Evolutionary conservation across 2,329 filamentous ascomycete species (phyloP), one percentile per base, ranked within the genome.

Genomic region (Bipolaris oryzae): DNA sequence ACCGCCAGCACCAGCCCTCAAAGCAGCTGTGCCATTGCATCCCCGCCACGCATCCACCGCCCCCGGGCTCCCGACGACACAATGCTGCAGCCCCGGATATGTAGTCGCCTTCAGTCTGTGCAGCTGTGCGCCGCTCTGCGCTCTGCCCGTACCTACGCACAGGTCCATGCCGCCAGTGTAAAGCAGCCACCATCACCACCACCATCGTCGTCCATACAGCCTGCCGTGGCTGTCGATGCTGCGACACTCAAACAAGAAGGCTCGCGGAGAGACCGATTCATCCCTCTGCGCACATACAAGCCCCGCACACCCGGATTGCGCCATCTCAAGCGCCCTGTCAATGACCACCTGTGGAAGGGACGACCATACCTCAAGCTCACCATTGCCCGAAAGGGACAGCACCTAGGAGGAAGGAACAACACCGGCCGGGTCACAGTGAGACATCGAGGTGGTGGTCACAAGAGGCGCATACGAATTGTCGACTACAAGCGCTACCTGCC

Each of bases 311-410:
- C 94, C 11, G 95, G 95, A 84, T 78, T 96, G 57, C 88, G 95
- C 71, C 95, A 99, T 85, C 82, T 99, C 64, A 90, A 89, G 76
- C 87, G 95, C 41, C 92, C 95, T 13, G 89, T 97, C 78, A 98
- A 98, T 78, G 92, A 97, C 71, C 95, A 99, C 77, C 81, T 99
- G 43, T 98, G 92, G 92, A 97, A 96, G 79, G 95, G 95, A 56
- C 84, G 92, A 54, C 91, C 95, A 0, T 87, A 89, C 65, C 82
- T 91, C 33, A 86, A 88, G 48, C 84, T 99, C 76, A 99, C 96
- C 10, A 91, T 92, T 70, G 87, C 92, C 35, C 96, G 97, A 77
- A 94, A 94, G 76, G 95, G 95, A 15, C 92, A 96, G 69, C 88
- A 86, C 50, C 95, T 96, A 76, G 96, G 95, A 77, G 95, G 95